These are phyloP conservation scores for Meripilus lineatus DNA, from an alignment of 1,284 basidiomycete species.

Conservation along the genomic window DNA sequence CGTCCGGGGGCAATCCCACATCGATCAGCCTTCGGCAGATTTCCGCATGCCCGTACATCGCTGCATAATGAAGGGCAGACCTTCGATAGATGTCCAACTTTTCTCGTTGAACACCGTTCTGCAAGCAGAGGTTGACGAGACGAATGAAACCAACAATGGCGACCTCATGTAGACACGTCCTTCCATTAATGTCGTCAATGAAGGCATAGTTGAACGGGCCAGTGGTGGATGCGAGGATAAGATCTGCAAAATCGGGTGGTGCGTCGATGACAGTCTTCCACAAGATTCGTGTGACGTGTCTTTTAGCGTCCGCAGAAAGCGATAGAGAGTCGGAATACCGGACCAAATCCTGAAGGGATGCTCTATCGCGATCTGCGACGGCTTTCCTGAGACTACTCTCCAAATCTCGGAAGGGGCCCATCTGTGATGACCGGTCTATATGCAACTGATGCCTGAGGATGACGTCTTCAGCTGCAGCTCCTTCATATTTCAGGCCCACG, in stretches of 20 bases:
- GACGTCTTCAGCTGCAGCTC: slow-evolving; percentile 38
- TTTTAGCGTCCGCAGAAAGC: slow-evolving; percentile 52
- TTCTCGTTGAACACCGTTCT: slow-evolving; percentile 62
- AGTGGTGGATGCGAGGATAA: slow-evolving; percentile 66
- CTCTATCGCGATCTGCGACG: slow-evolving; percentile 53
- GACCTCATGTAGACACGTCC: slow-evolving; percentile 93
- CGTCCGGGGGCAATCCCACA: slow-evolving; percentile 60
- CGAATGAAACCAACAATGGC: slow-evolving; percentile 79
- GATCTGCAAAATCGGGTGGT: slow-evolving; percentile 63
- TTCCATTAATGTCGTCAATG: slow-evolving; percentile 95
- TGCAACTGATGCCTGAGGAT: slow-evolving; percentile 71
- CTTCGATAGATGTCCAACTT: slow-evolving; percentile 88
- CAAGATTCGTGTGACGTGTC: slow-evolving; percentile 78
- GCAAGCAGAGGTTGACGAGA: slow-evolving; percentile 82
- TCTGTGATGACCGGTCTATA: slow-evolving; percentile 52
- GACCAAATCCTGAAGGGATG: slow-evolving; percentile 66
- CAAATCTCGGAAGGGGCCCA: slow-evolving; percentile 80
- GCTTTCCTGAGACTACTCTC: slow-evolving; percentile 83
- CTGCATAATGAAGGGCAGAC: slow-evolving; percentile 92
- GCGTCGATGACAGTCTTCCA: slow-evolving; percentile 91
- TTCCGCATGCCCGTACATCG: slow-evolving; percentile 84
- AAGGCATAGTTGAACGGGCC: slow-evolving; percentile 84
- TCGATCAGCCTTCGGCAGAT: slow-evolving; percentile 79
- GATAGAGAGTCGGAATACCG: slow-evolving; percentile 65
- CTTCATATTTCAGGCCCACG: slow-evolving; percentile 70